Conservation (phyloP, 2,329 filamentous ascomycete genomes). For the Xylariales sp. region DNA sequence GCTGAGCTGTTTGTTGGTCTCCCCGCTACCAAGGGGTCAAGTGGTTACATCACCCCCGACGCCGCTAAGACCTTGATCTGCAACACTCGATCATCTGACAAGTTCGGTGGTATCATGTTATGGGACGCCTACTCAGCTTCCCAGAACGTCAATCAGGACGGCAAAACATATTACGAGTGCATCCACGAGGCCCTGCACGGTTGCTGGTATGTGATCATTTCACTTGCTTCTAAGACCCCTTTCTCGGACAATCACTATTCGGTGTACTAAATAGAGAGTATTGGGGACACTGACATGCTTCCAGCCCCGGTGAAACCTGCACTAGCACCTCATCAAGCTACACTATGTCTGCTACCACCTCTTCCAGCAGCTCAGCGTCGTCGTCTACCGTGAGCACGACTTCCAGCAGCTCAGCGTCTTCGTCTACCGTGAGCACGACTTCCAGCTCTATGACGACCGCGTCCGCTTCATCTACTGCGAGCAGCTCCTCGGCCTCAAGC, state of each 20-base stretch:
- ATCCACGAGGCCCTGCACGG: constrained; percentile 28
- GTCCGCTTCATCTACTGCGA: background rate
- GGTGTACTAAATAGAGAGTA: no score
- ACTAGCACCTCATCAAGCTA: background rate
- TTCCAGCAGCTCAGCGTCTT: background rate
- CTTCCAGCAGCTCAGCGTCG: constrained; percentile 1
- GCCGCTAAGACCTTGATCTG: constrained; percentile 33
- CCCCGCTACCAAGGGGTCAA: constrained; percentile 25
- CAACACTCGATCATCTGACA: constrained; percentile 18
- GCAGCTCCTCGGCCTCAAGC: background rate
- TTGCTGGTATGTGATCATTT: constrained; percentile 11
- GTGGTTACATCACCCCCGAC: constrained; percentile 30
- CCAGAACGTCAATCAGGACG: constrained; percentile 22
- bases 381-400: constrained; percentile 3
- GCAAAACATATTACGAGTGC: constrained; percentile 34
- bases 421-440: background rate
- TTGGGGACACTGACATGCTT: no score
- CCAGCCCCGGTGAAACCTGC: no score
- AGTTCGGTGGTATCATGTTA: constrained; percentile 42
- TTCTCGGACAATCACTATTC: no score
- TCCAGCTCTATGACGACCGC: background rate
- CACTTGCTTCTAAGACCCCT: constrained; percentile 12
- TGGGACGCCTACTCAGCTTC: constrained; percentile 37
- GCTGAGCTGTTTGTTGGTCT: constrained; percentile 44
- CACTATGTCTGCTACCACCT: constrained; percentile 1